phyloP scores from a whole-genome alignment of 805 yeast genomes.

The Pachysolen tannophilus region DNA sequence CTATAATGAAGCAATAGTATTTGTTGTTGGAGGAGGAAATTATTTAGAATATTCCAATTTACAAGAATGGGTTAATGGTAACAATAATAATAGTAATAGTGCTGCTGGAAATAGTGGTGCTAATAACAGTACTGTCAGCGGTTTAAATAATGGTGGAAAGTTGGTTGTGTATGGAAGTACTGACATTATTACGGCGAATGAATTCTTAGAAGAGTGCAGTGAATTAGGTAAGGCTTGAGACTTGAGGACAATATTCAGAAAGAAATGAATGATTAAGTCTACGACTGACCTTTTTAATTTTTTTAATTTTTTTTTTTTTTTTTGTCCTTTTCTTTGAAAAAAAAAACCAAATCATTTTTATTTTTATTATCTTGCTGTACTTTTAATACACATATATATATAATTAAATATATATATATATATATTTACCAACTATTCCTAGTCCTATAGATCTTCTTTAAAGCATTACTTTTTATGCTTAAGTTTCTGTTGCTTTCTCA shows the following conservation, averaged over 20 bases:
- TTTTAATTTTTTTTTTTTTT: too few relatives aligned
- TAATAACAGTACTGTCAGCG: not conserved
- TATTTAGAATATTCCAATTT: conserved; percentile 90
- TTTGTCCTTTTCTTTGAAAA: too few relatives aligned
- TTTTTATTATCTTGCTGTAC: too few relatives aligned
- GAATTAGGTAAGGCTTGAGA: conserved; percentile 42
- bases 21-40: conserved; percentile 96
- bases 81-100: conserved; percentile 21
- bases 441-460: too few relatives aligned
- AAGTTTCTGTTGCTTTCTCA: conserved; percentile 37
- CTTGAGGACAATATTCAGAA: too few relatives aligned
- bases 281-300: too few relatives aligned
- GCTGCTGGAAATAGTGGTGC: conserved; percentile 10
- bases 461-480: too few relatives aligned
- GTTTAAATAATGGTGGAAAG: conserved; percentile 21
- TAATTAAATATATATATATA: too few relatives aligned
- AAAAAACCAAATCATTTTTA: too few relatives aligned
- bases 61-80: conserved; percentile 69
- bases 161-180: conserved; percentile 84
- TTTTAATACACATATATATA: too few relatives aligned
- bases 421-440: too few relatives aligned
- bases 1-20: conserved; percentile 77
- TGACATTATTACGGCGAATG: conserved; percentile 59
- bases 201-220: conserved; percentile 61
- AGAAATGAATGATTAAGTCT: too few relatives aligned